phyloP scores from a whole-genome alignment of 1,139 yeast genomes.

The Pichia kudriavzevii region DNA sequence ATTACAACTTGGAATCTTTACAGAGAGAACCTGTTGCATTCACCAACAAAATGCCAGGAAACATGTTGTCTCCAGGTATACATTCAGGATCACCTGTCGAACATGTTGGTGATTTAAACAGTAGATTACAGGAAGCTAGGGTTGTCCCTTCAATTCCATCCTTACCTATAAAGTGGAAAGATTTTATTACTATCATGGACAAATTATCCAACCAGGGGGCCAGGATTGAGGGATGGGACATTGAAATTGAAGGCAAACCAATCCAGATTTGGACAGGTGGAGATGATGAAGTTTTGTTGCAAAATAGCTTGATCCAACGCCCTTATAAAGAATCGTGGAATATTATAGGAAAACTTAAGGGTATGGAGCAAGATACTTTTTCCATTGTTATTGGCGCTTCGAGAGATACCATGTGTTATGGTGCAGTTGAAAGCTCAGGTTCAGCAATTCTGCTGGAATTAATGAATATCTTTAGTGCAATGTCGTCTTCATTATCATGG shows the following conservation, averaged over 20 bases:
- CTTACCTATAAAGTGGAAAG: constrained; percentile 67
- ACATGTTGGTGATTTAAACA: constrained; percentile 13
- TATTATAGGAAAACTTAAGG: constrained; percentile 68
- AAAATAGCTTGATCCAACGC: constrained; percentile 42
- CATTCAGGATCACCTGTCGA: constrained; percentile 21
- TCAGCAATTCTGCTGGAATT: constrained; percentile 67
- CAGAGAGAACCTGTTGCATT: constrained; percentile 62
- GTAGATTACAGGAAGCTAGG: constrained; percentile 39
- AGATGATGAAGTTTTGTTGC: constrained; percentile 28
- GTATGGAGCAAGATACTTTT: constrained; percentile 70
- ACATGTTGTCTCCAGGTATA: constrained; percentile 66
- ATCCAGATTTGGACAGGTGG: constrained; percentile 35
- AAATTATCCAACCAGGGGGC: constrained; percentile 38
- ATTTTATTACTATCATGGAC: constrained; percentile 46
- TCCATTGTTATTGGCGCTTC: constrained; percentile 79
- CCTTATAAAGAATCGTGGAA: constrained; percentile 72
- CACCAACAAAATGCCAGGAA: constrained; percentile 66
- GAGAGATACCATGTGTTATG: constrained; percentile 72
- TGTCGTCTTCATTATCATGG: constrained; percentile 68
- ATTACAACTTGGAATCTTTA: constrained; percentile 37
- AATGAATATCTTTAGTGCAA: constrained; percentile 59
- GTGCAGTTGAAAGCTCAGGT: constrained; percentile 73
- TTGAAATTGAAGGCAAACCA: constrained; percentile 17
- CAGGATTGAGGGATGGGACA: constrained; percentile 31
- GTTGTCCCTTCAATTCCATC: constrained; percentile 67